Base-by-base conservation (phyloP, 78 protist species). In the Anaeramoeba flamelloides region DNA sequence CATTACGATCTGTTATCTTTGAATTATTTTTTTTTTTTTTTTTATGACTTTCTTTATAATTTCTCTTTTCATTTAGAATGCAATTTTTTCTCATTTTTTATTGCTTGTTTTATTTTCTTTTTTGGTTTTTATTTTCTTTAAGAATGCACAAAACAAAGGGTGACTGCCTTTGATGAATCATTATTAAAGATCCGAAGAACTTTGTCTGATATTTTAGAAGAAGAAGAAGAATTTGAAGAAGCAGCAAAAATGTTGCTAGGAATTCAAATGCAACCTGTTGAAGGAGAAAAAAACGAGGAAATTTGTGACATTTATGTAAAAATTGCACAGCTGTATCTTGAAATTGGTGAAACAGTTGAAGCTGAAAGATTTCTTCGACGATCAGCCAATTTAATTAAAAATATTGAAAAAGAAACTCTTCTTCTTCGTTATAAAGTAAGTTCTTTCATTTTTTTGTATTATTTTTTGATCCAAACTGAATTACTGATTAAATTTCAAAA, bases 311-410 rank as follows among this genome's bases (percentile, higher is more conserved):
- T 89, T 74, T 90, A 85, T 77, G 87, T 90, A 36, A 79, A 86
- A 76, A 90, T 90, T 77, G 94, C 94, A 22, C 84, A 84, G 75
- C 82, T 90, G 32, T 87, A 81, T 69, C 78, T 91, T 12, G 91
- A 89, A 34, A 88, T 84, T 33, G 94, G 87, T 53, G 89, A 90
- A 39, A 64, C 90, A 1, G 90, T 77, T 31, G 88, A 81, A 39
- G 94, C 94, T 0, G 90, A 87, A 79, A 39, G 81, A 32, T 87
- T 81, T 77, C 84, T 91, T 79, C 86, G 84, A 77, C 81, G 90
- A 41, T 90, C 94, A 33, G 79, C 91, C 0, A 36, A 34, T n/a
- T 40, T 80, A 26, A n/a, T 81, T 1, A 26, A n/a, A 17, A 0
- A 0, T 26, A 39, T 36, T 34, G 37, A 3, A n/a, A 1, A 75